Conservation (phyloP, 1,284 basidiomycete species). For the Leccinum fallax region DNA sequence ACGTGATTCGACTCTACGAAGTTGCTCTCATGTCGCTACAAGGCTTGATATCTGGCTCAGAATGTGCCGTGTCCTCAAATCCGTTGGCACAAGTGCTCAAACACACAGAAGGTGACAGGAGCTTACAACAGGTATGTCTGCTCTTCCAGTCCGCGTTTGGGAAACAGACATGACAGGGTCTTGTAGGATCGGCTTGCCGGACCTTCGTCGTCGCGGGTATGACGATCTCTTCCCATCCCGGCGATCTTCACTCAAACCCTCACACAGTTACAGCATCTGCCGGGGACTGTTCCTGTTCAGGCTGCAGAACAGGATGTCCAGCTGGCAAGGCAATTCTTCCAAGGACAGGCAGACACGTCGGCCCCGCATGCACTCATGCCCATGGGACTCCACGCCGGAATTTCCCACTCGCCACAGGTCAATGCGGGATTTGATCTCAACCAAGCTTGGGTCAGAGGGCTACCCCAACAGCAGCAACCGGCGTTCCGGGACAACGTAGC, state of each 20-base stretch:
- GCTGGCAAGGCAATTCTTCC: constrained; percentile 81
- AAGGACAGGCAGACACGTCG: constrained; percentile 43
- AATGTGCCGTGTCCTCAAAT: constrained; percentile 86
- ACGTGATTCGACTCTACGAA: background rate
- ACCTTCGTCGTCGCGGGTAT: constrained; percentile 68
- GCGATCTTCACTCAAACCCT: constrained; percentile 5
- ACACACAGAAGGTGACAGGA: constrained; percentile 88
- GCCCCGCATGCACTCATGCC: constrained; percentile 35
- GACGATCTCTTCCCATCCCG: constrained; percentile 20
- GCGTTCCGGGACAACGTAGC: constrained; percentile 36
- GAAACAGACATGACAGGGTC: constrained; percentile 1
- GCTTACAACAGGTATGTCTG: constrained; percentile 73
- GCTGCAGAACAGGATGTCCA: constrained; percentile 65
- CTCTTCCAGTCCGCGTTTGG: background rate
- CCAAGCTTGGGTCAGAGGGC: constrained; percentile 58
- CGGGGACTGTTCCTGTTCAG: constrained; percentile 50
- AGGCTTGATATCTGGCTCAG: constrained; percentile 86
- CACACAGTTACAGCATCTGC: constrained; percentile 70
- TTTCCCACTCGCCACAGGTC: constrained; percentile 40
- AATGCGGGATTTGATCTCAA: constrained; percentile 41
- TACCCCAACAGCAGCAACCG: constrained; percentile 43
- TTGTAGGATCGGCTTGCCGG: constrained; percentile 72
- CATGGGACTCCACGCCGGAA: constrained; percentile 41
- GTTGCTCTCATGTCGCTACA: constrained; percentile 63
- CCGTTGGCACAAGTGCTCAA: constrained; percentile 91